Base-by-base conservation (phyloP, 2,329 filamentous ascomycete species). In the Chaetomiaceae sp. region DNA sequence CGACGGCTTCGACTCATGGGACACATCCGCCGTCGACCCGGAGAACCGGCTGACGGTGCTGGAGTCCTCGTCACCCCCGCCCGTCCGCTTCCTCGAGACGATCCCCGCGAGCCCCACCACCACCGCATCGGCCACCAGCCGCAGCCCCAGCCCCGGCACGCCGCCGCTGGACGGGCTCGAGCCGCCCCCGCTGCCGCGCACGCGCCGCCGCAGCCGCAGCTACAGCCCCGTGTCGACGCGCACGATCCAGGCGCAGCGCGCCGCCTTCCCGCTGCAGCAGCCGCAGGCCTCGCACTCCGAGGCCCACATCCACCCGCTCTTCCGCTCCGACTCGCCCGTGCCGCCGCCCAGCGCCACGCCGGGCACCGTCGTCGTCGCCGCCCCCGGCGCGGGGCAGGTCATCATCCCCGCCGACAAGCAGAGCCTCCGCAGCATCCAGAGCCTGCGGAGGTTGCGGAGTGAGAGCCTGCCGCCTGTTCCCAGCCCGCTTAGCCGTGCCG, bases 1-100 rank as follows among this genome's bases (percentile, higher is more conserved):
- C n/a, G 81, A 85, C 50, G 77, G 78, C 1, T 88, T 88, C 57
- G 84, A 88, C 56, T 81, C 76, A 2, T 88, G 85, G 85, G 84
- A 88, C 58, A 86, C 82, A 0, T 85, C 82, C 0, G 71, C 73
- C 0, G 80, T 87, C 2, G 82, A 84, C 55, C 66, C 76, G 3
- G 76, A 82, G 53, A 76, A 74, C 54, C 74, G 79, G 22, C 76
- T 82, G 55, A 72, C 74, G 2, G 74, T 81, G 1, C 59, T 79
- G 42, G 75, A 75, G 42, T 65, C 70, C 10, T 56, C 55, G 11
- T 69, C 72, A 19, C 68, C 68, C 12, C 69, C 69, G 11, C 67
- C 69, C 44, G 62, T 67, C 27, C 73, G 73, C 24, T 75, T 76
- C 42, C 71, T 90, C 6, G 84, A 88, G 59, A 83, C 85, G 0